phyloP scores from a whole-genome alignment of 2,329 filamentous ascomycete species.

The Talaromyces albobiverticillius region DNA sequence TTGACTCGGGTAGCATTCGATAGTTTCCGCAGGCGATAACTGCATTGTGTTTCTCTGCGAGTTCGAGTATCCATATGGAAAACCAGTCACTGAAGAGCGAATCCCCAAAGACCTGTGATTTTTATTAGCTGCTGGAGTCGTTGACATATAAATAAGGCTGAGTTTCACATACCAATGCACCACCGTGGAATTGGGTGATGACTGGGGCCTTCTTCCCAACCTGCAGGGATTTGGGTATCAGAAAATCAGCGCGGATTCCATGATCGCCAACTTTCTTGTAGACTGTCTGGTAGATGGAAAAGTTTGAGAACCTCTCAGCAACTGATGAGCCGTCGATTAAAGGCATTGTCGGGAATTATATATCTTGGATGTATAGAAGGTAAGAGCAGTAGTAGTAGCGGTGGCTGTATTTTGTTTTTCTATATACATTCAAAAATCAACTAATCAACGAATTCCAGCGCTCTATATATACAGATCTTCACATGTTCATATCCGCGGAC shows the following conservation, averaged over 20 bases:
- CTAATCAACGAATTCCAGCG: no score
- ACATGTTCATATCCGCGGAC: no score
- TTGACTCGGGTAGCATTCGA: slow-evolving; percentile 48
- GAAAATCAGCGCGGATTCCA: slow-evolving; percentile 12
- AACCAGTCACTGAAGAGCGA: slow-evolving; percentile 22
- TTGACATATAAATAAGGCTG: background rate
- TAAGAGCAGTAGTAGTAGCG: no score
- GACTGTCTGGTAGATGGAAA: slow-evolving; percentile 4
- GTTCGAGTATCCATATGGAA: slow-evolving; percentile 32
- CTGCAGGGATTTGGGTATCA: slow-evolving; percentile 6
- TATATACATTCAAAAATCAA: no score
- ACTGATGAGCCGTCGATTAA: background rate
- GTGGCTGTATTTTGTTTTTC: no score
- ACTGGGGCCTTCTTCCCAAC: slow-evolving; percentile 4
- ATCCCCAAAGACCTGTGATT: slow-evolving; percentile 7
- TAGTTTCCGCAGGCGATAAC: slow-evolving; percentile 48
- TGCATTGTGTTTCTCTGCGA: slow-evolving; percentile 34
- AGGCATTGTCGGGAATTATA: background rate
- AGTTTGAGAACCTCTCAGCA: background rate
- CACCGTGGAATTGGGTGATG: slow-evolving; percentile 13
- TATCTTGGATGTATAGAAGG: no score
- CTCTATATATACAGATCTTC: no score
- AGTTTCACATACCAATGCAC: slow-evolving; percentile 4
- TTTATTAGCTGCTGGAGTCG: background rate
- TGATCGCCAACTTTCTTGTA: slow-evolving; percentile 8